A percentile compares a stretch with the other conserved stretches of the same genome.
Conservation (phyloP, 1,284 basidiomycete species). For the Grifola frondosa region DNA sequence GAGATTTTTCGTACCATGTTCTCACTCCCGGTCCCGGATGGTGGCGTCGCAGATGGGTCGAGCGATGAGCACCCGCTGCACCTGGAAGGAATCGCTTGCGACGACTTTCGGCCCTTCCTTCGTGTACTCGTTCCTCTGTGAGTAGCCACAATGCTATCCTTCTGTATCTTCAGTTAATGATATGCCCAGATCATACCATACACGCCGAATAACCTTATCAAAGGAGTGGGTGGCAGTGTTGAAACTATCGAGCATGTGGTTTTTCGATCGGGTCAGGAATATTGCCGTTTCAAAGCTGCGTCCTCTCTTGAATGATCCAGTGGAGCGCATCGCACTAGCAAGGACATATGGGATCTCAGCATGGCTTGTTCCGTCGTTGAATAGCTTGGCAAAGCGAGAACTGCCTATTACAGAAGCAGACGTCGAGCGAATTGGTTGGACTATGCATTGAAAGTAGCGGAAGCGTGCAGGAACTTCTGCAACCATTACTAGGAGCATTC, state of each 20-base stretch:
- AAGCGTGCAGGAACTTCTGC: too few relatives aligned
- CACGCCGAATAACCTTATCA: too few relatives aligned
- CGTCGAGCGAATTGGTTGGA: too few relatives aligned
- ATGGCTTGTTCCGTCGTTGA: conserved; percentile 8
- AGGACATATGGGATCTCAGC: conserved; percentile 8
- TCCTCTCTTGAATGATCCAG: conserved; percentile 4
- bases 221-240: conserved; percentile 13
- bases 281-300: conserved; percentile 4
- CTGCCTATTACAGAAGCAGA: too few relatives aligned
- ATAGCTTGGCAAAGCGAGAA: conserved; percentile 9
- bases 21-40: conserved; percentile 15
- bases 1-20: conserved; percentile 31
- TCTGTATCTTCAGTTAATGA: too few relatives aligned
- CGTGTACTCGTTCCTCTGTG: conserved; percentile 12
- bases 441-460: too few relatives aligned
- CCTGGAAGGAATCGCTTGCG: conserved; percentile 13
- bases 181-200: too few relatives aligned
- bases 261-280: conserved; percentile 3
- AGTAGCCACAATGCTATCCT: not conserved
- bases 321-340: conserved; percentile 8
- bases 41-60: conserved; percentile 9
- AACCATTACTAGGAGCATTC: too few relatives aligned
- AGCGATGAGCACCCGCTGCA: conserved; percentile 13
- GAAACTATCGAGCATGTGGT: conserved; percentile 15
- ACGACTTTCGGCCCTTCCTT: conserved; percentile 13